Percentiles rank a stretch among this genome's conserved stretches.
Conservation (phyloP, 257 asterid species). For the Gentiana straminea region DNA sequence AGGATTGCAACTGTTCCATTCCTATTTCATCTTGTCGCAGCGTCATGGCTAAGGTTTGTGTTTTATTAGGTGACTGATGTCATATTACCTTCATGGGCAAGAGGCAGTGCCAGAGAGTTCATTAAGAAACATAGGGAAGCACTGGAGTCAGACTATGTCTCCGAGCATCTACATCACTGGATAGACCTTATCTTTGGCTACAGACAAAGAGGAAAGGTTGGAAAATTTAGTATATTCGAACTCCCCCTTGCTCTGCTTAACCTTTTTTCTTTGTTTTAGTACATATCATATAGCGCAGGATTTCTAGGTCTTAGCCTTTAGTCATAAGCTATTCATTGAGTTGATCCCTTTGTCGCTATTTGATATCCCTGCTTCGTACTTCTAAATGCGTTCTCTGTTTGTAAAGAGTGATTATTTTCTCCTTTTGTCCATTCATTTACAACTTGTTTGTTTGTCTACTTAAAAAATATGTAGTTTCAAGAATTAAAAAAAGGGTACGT, state of each 20-base stretch:
- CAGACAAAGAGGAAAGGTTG: conserved; percentile 96
- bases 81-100: conserved; percentile 94
- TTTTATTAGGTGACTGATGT: conserved; percentile 81
- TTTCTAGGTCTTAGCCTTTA: no score
- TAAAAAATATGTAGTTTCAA: no score
- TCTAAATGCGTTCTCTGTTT: no score
- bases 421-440: no score
- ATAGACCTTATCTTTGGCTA: conserved; percentile 95
- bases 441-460: no score
- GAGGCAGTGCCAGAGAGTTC: conserved; percentile 86
- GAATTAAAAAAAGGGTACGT: no score
- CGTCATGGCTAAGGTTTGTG: conserved; percentile 2
- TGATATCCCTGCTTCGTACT: no score
- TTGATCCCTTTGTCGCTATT: no score
- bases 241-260: background rate
- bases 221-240: conserved; percentile 12
- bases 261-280: background rate
- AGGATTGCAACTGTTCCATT: conserved; percentile 1
- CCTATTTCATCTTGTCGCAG: background rate
- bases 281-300: no score
- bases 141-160: conserved; percentile 93
- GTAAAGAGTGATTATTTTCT: no score
- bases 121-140: conserved; percentile 93
- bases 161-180: conserved; percentile 98
- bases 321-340: no score